phyloP scores from a whole-genome alignment of 345 rosid genomes.

The Gossypium anomalum region DNA sequence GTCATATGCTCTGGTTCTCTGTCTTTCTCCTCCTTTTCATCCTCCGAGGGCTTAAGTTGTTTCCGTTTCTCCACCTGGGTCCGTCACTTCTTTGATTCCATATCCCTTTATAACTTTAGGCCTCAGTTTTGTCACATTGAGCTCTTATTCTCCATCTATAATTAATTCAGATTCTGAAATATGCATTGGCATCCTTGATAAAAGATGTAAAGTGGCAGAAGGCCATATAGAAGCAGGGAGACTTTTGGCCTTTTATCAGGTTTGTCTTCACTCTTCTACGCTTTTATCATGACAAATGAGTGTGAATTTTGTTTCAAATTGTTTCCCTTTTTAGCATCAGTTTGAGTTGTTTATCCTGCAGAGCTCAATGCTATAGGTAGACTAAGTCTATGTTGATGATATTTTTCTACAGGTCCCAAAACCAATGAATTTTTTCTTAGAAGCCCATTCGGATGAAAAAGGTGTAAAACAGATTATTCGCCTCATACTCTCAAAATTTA shows the following conservation, averaged over 20 bases:
- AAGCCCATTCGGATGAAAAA: conserved; percentile 78
- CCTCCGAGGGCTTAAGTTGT: not conserved
- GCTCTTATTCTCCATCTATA: conserved; percentile 4
- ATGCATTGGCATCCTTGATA: conserved; percentile 42
- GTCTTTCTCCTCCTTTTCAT: not conserved
- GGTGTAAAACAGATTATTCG: conserved; percentile 87
- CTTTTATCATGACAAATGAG: not conserved
- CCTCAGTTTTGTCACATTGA: not conserved
- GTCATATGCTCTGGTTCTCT: not conserved
- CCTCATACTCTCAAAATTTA: conserved; percentile 88
- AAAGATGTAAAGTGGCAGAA: conserved; percentile 66
- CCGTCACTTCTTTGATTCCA: not conserved
- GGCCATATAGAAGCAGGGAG: conserved; percentile 94
- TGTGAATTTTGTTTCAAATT: not conserved
- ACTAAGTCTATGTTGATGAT: conserved; percentile 9
- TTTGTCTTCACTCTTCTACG: conserved; percentile 22
- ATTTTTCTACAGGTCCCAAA: conserved; percentile 72
- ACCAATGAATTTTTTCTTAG: conserved; percentile 67
- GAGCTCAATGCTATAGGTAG: not conserved
- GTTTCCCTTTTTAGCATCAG: not conserved
- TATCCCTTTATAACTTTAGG: not conserved
- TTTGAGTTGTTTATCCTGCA: not conserved
- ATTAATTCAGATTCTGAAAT: conserved; percentile 43
- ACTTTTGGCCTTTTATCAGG: conserved; percentile 85
- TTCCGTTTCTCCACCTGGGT: not conserved